These are phyloP conservation scores for Saccharomycopsis malanga DNA, from an alignment of 805 yeast species.

Conservation along the genomic window DNA sequence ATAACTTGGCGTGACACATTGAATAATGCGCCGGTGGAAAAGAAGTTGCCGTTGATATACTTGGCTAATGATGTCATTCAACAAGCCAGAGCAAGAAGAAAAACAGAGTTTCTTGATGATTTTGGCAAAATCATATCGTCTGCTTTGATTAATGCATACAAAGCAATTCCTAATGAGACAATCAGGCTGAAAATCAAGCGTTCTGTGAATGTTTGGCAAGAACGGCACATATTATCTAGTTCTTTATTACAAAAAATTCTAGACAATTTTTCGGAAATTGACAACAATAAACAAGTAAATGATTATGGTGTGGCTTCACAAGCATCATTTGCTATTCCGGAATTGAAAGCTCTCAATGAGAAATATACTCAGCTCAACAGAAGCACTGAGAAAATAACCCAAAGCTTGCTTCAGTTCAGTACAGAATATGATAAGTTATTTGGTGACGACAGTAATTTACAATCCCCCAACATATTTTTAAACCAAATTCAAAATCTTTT, in stretches of 20 bases:
- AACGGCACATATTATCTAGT: slow-evolving; percentile 39
- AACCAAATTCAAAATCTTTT: slow-evolving; percentile 24
- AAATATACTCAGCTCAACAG: neutral
- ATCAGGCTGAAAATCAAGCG: slow-evolving; percentile 36
- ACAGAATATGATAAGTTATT: slow-evolving; percentile 26
- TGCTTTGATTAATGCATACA: slow-evolving; percentile 30
- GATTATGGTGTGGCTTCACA: neutral
- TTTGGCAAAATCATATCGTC: slow-evolving; percentile 46
- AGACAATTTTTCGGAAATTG: slow-evolving; percentile 9
- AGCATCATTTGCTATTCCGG: neutral
- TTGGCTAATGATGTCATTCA: slow-evolving; percentile 79
- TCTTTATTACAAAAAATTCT: slow-evolving; percentile 23
- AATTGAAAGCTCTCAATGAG: slow-evolving; percentile 6
- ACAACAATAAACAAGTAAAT: neutral
- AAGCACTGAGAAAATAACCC: neutral
- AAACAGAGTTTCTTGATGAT: slow-evolving; percentile 48
- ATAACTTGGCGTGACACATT: slow-evolving; percentile 43
- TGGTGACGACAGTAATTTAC: slow-evolving; percentile 28
- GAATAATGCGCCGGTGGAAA: slow-evolving; percentile 29
- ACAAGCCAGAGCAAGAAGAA: slow-evolving; percentile 58
- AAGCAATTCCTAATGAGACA: slow-evolving; percentile 17
- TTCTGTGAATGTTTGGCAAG: slow-evolving; percentile 51
- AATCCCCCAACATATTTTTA: slow-evolving; percentile 28
- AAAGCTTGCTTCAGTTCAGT: slow-evolving; percentile 22
- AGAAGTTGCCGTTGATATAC: slow-evolving; percentile 55